These are phyloP conservation scores for Termitomyces sp. DNA, from an alignment of 768 basidiomycete genomes.

Conservation along the genomic window DNA sequence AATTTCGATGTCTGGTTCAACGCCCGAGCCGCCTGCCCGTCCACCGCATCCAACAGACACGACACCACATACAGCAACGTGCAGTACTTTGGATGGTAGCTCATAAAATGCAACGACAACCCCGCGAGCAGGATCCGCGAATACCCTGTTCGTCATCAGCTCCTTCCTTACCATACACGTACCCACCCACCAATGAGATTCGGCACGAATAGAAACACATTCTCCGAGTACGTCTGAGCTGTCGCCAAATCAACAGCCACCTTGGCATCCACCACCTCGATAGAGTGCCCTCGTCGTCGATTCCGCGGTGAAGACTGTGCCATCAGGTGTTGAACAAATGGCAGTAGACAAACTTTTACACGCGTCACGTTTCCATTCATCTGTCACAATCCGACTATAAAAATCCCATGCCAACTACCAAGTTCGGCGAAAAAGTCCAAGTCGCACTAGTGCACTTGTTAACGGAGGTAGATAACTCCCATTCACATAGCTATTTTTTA, in stretches of 20 bases:
- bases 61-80: conserved; percentile 87
- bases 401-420: too few relatives aligned
- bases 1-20: conserved; percentile 93
- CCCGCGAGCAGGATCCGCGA: conserved; percentile 87
- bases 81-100: conserved; percentile 88
- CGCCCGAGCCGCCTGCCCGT: conserved; percentile 87
- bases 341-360: conserved; percentile 13
- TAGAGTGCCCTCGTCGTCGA: conserved; percentile 44
- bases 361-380: conserved; percentile 7
- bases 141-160: conserved; percentile 55
- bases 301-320: conserved; percentile 26
- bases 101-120: conserved; percentile 88
- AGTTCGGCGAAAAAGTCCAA: too few relatives aligned
- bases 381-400: too few relatives aligned
- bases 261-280: conserved; percentile 77
- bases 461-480: too few relatives aligned
- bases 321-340: conserved; percentile 15
- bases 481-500: conserved; percentile 7
- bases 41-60: conserved; percentile 91
- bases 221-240: conserved; percentile 84
- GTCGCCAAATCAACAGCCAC: conserved; percentile 85
- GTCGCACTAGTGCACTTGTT: too few relatives aligned
- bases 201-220: conserved; percentile 95
- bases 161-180: conserved; percentile 2
- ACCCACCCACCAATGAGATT: conserved; percentile 82